Percentiles rank a stretch among this genome's conserved stretches.
Conservation (phyloP, 352 stramenopile species). For the Pythium apleroticum region DNA sequence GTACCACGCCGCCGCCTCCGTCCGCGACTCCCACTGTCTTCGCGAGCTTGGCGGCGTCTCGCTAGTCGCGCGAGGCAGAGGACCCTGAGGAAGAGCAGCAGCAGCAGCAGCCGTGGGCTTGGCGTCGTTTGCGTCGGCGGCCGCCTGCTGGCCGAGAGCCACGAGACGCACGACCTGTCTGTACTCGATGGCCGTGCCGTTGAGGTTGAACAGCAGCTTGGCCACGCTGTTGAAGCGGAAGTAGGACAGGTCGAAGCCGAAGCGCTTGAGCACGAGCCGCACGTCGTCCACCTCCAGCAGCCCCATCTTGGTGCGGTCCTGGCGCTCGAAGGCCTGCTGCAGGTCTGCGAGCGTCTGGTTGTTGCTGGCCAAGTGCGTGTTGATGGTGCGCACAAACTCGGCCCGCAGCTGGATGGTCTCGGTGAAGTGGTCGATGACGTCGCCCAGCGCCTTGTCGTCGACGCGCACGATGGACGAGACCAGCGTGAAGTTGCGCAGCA, state of each 20-base stretch:
- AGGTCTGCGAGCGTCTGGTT: constrained; percentile 21
- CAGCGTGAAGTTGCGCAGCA: constrained; percentile 30
- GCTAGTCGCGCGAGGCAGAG: background rate
- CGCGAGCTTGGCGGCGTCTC: background rate
- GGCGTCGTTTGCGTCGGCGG: background rate
- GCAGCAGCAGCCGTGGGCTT: background rate
- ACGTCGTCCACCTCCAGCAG: constrained; percentile 24
- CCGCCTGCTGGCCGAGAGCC: constrained; percentile 9
- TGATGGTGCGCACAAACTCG: constrained; percentile 21
- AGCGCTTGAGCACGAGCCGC: constrained; percentile 22
- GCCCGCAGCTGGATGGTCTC: constrained; percentile 26
- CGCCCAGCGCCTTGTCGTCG: constrained; percentile 26
- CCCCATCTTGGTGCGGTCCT: constrained; percentile 10
- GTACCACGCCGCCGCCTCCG: background rate
- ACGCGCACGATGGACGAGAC: constrained; percentile 27
- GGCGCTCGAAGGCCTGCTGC: constrained; percentile 16
- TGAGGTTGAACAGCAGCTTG: constrained; percentile 26
- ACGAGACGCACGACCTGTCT: constrained; percentile 22
- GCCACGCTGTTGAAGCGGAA: constrained; percentile 34
- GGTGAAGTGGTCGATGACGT: constrained; percentile 33
- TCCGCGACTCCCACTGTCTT: background rate
- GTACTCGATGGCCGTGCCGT: constrained; percentile 25
- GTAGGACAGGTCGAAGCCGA: constrained; percentile 29
- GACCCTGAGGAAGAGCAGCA: background rate
- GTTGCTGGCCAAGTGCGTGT: constrained; percentile 17